These are phyloP conservation scores for Boletus vinaceobasis DNA, from an alignment of 768 basidiomycete species.

Conservation along the genomic window DNA sequence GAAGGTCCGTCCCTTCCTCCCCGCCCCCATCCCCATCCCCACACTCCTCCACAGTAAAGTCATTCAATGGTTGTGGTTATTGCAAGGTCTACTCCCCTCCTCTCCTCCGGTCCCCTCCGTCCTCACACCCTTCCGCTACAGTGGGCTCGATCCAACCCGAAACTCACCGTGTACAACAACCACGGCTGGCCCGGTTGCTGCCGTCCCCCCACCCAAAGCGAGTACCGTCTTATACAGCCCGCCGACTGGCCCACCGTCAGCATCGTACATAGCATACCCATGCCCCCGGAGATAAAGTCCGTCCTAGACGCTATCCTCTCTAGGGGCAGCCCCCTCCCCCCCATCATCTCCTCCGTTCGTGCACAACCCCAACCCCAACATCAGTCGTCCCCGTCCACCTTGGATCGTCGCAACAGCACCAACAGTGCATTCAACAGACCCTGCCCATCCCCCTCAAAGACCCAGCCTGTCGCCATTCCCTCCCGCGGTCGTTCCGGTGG, in stretches of 20 bases:
- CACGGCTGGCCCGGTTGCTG: slow-evolving; percentile 89
- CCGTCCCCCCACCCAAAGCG: slow-evolving; percentile 60
- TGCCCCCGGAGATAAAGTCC: slow-evolving; percentile 70
- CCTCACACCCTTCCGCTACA: slow-evolving; percentile 34
- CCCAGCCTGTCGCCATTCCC: slow-evolving; percentile 34
- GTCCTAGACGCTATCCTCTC: slow-evolving; percentile 54
- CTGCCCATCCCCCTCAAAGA: slow-evolving; percentile 35
- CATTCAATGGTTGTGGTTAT: slow-evolving; percentile 84
- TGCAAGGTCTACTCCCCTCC: slow-evolving; percentile 63
- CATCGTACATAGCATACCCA: slow-evolving; percentile 67
- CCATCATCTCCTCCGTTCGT: slow-evolving; percentile 28
- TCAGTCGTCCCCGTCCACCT: slow-evolving; percentile 28
- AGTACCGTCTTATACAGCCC: slow-evolving; percentile 60
- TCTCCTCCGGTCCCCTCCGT: slow-evolving; percentile 18
- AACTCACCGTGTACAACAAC: slow-evolving; percentile 58
- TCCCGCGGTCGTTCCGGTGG: slow-evolving; percentile 49
- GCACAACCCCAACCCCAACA: slow-evolving; percentile 32
- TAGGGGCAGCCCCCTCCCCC: slow-evolving; percentile 34
- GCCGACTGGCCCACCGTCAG: slow-evolving; percentile 82
- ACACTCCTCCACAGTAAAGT: slow-evolving; percentile 51
- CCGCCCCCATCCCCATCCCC: slow-evolving; percentile 8
- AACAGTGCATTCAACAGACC: slow-evolving; percentile 25
- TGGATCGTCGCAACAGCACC: slow-evolving; percentile 48
- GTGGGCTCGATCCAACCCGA: slow-evolving; percentile 70
- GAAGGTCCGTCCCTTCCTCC: slow-evolving; percentile 54